These are phyloP conservation scores for Aristolochia contorta DNA, from an alignment of 164 flowering plant genomes.

Conservation along the genomic window DNA sequence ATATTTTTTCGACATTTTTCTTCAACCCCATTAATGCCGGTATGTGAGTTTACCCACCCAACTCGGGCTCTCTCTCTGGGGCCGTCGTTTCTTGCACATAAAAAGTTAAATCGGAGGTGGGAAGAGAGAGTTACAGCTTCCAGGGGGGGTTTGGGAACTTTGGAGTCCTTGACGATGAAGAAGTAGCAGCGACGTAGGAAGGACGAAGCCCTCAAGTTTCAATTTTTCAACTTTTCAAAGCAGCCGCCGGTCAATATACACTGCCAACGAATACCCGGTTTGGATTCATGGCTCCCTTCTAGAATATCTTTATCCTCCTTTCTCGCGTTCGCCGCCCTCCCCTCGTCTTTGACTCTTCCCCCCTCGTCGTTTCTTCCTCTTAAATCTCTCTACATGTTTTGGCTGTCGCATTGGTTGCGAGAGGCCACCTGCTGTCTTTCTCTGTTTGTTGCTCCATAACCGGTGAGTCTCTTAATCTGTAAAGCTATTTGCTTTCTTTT, in stretches of 20 bases:
- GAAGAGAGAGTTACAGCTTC: not conserved
- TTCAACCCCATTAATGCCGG: too few species aligned
- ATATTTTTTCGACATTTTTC: too few species aligned
- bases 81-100: not conserved
- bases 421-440: not conserved
- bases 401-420: not conserved
- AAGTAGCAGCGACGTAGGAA: not conserved
- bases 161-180: not conserved
- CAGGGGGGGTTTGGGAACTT: not conserved
- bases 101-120: not conserved
- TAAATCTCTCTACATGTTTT: not conserved
- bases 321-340: not conserved
- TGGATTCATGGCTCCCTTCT: not conserved
- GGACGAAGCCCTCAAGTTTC: too few species aligned
- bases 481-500: too few species aligned
- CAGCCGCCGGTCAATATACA: conserved; percentile 1
- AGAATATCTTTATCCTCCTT: not conserved
- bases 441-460: too few species aligned
- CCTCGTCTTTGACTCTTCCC: not conserved
- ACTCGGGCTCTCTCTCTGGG: too few species aligned
- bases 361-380: not conserved
- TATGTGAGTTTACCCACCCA: too few species aligned
- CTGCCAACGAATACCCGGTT: not conserved
- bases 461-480: too few species aligned
- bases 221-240: not conserved